phyloP scores from a whole-genome alignment of 148 eudicot species.

The Chenopodium suecicum region DNA sequence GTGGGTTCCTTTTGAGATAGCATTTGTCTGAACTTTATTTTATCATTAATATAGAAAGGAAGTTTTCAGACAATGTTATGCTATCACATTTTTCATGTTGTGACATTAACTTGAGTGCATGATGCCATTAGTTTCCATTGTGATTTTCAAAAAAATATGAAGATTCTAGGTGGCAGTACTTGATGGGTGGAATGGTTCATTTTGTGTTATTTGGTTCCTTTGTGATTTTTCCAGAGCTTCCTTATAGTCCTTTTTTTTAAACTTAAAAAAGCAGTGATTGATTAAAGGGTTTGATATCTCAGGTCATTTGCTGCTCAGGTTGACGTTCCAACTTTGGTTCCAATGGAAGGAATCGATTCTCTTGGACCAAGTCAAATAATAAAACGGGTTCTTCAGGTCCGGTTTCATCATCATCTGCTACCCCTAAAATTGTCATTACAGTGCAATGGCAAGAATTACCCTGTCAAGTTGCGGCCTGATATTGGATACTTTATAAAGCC shows the following conservation, averaged over 20 bases:
- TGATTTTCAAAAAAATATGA: background rate
- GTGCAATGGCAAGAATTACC: constrained; percentile 62
- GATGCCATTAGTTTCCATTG: background rate
- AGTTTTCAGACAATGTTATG: background rate
- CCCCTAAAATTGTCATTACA: constrained; percentile 74
- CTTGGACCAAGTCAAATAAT: constrained; percentile 66
- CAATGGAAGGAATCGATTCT: constrained; percentile 65
- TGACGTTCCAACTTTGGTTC: constrained; percentile 63
- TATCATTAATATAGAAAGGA: background rate
- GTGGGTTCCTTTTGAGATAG: background rate
- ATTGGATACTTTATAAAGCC: constrained; percentile 97
- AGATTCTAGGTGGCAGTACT: background rate
- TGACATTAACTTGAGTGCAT: background rate
- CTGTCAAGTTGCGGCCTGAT: constrained; percentile 89
- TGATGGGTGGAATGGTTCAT: background rate
- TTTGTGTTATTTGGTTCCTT: background rate
- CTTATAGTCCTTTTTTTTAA: background rate
- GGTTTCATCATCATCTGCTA: constrained; percentile 88
- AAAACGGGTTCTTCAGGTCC: constrained; percentile 65
- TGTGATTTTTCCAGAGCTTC: background rate
- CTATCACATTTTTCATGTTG: background rate
- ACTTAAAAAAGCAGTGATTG: background rate
- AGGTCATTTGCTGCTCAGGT: constrained; percentile 43
- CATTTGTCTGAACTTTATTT: background rate
- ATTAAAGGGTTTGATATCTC: constrained; percentile 29